Conservation (phyloP, 2,329 filamentous ascomycete species). For the Dactylella cylindrospora region DNA sequence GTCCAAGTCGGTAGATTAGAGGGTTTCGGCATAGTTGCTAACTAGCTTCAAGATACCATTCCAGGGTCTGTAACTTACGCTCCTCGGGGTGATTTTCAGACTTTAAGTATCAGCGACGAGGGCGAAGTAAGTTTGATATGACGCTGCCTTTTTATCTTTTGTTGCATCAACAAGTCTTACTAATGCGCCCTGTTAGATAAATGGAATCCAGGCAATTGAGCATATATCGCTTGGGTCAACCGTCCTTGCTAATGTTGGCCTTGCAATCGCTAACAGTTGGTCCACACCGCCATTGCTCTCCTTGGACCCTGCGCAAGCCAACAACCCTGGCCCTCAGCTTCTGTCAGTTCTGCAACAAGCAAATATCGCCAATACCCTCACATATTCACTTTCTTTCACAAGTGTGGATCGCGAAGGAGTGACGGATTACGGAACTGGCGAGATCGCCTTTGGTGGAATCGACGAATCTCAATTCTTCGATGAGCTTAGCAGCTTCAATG, state of each 20-base stretch:
- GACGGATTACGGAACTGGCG: conserved; percentile 15
- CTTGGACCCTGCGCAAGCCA: conserved; percentile 1
- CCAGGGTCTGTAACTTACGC: conserved; percentile 31
- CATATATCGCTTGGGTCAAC: conserved; percentile 4
- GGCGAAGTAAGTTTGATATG: conserved; percentile 15
- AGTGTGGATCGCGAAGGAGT: conserved; percentile 9
- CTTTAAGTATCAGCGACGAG: conserved; percentile 1
- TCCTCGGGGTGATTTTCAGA: conserved; percentile 14
- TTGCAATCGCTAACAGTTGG: conserved; percentile 27
- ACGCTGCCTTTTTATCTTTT: too few relatives aligned
- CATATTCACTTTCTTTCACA: conserved; percentile 26
- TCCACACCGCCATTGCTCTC: conserved; percentile 24
- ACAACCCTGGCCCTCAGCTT: conserved; percentile 22
- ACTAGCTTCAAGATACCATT: conserved; percentile 11
- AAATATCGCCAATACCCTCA: conserved; percentile 18
- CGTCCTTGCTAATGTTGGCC: conserved; percentile 17
- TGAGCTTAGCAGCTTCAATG: conserved; percentile 11
- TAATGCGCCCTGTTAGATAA: conserved; percentile 10
- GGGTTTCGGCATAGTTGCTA: too few relatives aligned
- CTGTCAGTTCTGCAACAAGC: conserved; percentile 20
- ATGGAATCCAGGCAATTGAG: conserved; percentile 20
- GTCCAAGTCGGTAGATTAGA: too few relatives aligned
- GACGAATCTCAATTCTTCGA: conserved; percentile 27
- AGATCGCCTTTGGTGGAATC: conserved; percentile 28
- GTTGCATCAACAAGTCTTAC: too few relatives aligned